phyloP scores from a whole-genome alignment of 371 early-diverging fungal genomes.

The Mortierella sp. region DNA sequence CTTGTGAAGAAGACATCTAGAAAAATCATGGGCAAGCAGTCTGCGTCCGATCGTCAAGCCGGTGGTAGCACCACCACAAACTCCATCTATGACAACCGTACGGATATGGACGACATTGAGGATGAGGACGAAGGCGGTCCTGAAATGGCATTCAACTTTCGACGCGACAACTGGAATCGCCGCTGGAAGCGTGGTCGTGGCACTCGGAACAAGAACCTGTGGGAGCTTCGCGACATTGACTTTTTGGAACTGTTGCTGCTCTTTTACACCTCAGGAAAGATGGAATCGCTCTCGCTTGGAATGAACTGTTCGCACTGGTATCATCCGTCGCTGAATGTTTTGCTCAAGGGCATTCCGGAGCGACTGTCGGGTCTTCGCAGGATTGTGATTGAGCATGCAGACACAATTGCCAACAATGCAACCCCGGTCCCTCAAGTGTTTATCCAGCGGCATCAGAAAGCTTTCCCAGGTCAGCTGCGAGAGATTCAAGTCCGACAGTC shows the following conservation, averaged over 20 bases:
- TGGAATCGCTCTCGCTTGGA: constrained; percentile 31
- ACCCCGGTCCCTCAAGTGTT: constrained; percentile 27
- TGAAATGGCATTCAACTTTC: constrained; percentile 4
- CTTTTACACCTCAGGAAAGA: constrained; percentile 31
- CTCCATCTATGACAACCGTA: constrained; percentile 2
- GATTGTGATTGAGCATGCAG: constrained; percentile 37
- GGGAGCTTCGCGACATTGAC: constrained; percentile 25
- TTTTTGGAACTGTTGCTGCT: constrained; percentile 34
- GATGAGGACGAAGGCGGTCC: constrained; percentile 17
- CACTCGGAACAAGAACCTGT: constrained; percentile 28
- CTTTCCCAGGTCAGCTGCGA: constrained; percentile 34
- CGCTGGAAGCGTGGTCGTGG: constrained; percentile 23
- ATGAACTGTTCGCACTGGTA: constrained; percentile 40
- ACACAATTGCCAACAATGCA: constrained; percentile 18
- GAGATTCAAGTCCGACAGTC: constrained; percentile 42
- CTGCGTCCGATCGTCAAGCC: not conserved
- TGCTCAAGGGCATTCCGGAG: constrained; percentile 29
- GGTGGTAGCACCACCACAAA: not conserved
- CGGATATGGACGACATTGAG: constrained; percentile 19
- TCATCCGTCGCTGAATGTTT: constrained; percentile 36
- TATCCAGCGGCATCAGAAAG: constrained; percentile 33
- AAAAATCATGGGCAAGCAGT: constrained; percentile 14
- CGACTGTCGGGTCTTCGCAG: constrained; percentile 32
- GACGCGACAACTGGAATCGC: constrained; percentile 9
- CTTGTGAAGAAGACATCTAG: constrained; percentile 19